Evolutionary conservation across 2,329 filamentous ascomycete genomes (phyloP), one percentile per base, ranked within the genome.

Genomic region (Cladosporium oxysporum): DNA sequence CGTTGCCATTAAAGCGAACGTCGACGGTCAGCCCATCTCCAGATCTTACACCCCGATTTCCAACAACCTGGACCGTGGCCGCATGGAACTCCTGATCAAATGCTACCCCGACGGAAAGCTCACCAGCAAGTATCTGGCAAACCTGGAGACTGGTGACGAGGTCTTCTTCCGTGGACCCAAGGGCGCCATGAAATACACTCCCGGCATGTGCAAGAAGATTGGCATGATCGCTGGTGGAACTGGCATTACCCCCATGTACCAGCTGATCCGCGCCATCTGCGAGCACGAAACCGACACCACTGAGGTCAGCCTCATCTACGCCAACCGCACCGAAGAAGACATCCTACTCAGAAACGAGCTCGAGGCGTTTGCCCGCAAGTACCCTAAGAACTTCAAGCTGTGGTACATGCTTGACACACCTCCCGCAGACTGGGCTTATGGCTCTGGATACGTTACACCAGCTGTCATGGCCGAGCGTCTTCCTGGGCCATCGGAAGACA

Each of bases 201-300:
- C 76, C 21, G 79, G 78, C 0, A 74, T 81, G 0, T 78, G 76
- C 61, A 79, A 77, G 69, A 75, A 78, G 52, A 81, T 87, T 52
- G 84, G 84, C 66, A 87, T 87, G 85, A 72, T 87, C 1, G 84
- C 83, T 1, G 68, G 85, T 50, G 82, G 83, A n/a, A 81, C 81
- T 57, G 83, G 83, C 8, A 84, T 85, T 66, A 84, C 85, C 0
- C 85, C 85, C 3, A 85, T 87, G 83, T 86, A 82, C 73, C 87
- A 89, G 72, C 75, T 90, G 10, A 88, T 89, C 71, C 83, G 86
- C 6, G 85, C 86, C 55, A 87, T 89, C 65, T 87, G 85, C 71
- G 86, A 88, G 71, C 83, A 89, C 64, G 78, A 83, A n/a, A 76
- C 75, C 11, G 88, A 90, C 68, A 80, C 78, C 1, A 89, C 88